Percentiles rank a stretch among this genome's conserved stretches.
phyloP scores from a whole-genome alignment of 345 rosid genomes.

The Aquilaria sinensis region DNA sequence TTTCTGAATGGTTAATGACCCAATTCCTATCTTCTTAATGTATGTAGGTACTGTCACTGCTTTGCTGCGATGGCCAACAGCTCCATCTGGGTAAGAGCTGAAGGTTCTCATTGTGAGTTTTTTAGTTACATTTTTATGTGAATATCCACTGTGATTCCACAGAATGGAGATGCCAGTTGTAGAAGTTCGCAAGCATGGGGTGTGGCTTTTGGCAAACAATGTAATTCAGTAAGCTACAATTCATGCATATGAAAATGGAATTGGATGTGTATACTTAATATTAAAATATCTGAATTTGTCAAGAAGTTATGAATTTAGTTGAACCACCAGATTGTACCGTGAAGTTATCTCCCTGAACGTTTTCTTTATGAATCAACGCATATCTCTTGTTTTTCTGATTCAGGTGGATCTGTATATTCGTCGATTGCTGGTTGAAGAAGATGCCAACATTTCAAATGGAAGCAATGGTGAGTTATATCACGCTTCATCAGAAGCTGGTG shows the following conservation, averaged over 20 bases:
- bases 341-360: not conserved
- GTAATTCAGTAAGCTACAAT: conserved; percentile 37
- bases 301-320: conserved; percentile 1
- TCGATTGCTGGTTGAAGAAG: conserved; percentile 80
- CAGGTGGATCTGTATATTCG: conserved; percentile 87
- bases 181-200: conserved; percentile 77
- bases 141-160: conserved; percentile 25
- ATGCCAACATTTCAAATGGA: conserved; percentile 33
- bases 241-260: not conserved
- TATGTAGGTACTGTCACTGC: conserved; percentile 68
- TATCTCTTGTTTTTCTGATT: conserved; percentile 13
- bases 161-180: conserved; percentile 94
- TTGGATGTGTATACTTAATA: conserved; percentile 14
- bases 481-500: conserved; percentile 67
- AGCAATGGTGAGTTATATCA: conserved; percentile 37
- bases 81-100: conserved; percentile 68
- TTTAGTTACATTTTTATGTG: not conserved
- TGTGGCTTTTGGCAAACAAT: conserved; percentile 84
- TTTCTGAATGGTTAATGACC: not conserved
- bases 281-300: conserved; percentile 3
- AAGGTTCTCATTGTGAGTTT: not conserved
- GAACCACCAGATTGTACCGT: conserved; percentile 1
- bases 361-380: conserved; percentile 10
- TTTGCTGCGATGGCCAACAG: conserved; percentile 88
- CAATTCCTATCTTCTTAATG: conserved; percentile 11